Base-by-base conservation (phyloP, 768 basidiomycete species). In the Lactifluus piperatus region DNA sequence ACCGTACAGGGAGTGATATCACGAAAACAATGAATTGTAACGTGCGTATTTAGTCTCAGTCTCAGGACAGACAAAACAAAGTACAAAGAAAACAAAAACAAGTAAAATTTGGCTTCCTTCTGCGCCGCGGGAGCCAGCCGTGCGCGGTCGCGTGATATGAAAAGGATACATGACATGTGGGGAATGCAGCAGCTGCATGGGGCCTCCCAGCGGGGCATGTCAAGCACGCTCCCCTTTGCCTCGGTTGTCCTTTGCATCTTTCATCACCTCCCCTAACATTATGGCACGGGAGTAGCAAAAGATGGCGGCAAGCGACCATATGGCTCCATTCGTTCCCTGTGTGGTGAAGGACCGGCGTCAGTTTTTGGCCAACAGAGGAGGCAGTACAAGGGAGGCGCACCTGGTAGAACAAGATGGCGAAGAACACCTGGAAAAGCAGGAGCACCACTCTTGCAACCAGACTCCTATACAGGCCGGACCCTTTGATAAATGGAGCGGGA, bases 291-390 rank as follows among this genome's bases (percentile, higher is more conserved):
- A 71, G 66, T 91, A 95, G 67, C 84, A 84, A 56, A 77, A 62
- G 26, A 79, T 76, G 18, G 89, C 86, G 66, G 91, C 79, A 51
- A 90, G 67, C 24, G 88, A 91, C 78, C 83, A 97, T 51, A 94
- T 71, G 13, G 85, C 84, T 27, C 83, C 86, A 67, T 92, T 92
- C 34, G 88, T 88, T 44, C 91, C 92, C 90, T 94, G 58, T 22
- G 18, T 8, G 3, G n/a, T 3, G 16, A 34, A 16, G 24, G 14
- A 30, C 43, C 16, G n/a, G 9, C 9, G 36, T 32, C 56, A 37
- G 32, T 39, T 36, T 57, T 45, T 43, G 29, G 30, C 20, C 22
- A 26, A 18, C 3, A 26, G 5, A 26, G 20, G 30, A 29, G 6
- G 27, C 37, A 3, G 45, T 18, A 11, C 20, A 57, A 9, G 37